Base-by-base conservation (phyloP, 2,329 filamentous ascomycete species). In the Lecanosticta acicola region DNA sequence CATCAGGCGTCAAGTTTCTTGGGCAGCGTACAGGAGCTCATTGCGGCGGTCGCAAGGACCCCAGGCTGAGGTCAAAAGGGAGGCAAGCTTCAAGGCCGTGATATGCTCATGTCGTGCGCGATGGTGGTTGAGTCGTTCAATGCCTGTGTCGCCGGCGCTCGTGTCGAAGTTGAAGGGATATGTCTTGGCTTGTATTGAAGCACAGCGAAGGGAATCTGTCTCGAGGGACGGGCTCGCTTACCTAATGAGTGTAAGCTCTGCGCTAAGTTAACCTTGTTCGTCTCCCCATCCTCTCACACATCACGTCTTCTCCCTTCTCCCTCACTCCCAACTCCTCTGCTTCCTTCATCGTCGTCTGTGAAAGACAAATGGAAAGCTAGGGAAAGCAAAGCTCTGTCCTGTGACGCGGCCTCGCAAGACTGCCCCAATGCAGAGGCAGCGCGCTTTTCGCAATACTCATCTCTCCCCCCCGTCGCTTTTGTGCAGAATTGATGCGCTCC, bases 21-120 rank as follows among this genome's bases (percentile, higher is more conserved):
- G 34, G 24, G 24, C 11, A 32, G 46, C 51, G 35, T 54, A 54
- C 51, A 45, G 41, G 51, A 54, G 46, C 48, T 51, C 51, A 54
- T 53, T 20, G 45, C 39, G 35, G 37, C 41, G 51, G 51, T 48
- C 51, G 39, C 51, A 19, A 41, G 51, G 51, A 54, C 51, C 51
- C 45, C 50, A 50, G 39, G 32, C 32, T 13, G 14, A 32, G 39
- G 18, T 41, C 24, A 21, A 18, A 20, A 20, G 14, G 39, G 11
- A 3, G 17, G 3, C 17, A 16, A 17, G 37, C 19, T 19, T 39
- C 3, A 3, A 10, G 11, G 18, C 20, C 3, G 8, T 29, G 24
- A n/a, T 29, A 39, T 24, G 20, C 17, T 20, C 37, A 39, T 39
- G 5, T 29, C 24, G 24, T 29, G 24, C 24, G 24, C 24, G 11